Percentiles rank a stretch among this genome's conserved stretches.
Conservation (phyloP, 164 flowering plant species). For the Stephania japonica region DNA sequence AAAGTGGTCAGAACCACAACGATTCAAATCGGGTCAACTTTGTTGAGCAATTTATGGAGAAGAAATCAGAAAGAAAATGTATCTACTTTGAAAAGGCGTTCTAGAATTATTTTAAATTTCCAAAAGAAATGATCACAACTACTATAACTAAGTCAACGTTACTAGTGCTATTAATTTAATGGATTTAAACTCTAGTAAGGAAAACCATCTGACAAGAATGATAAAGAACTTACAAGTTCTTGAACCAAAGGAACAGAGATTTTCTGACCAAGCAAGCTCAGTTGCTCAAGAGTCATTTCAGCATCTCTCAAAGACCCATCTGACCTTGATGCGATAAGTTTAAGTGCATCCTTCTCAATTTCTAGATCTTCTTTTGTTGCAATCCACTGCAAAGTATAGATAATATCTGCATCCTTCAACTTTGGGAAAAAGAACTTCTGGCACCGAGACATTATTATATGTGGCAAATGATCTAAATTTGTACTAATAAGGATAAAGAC, state of each 20-base stretch:
- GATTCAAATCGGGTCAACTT: neutral
- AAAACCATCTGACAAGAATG: neutral
- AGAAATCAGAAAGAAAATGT: neutral
- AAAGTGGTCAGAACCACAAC: neutral
- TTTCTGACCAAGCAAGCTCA: constrained; percentile 90
- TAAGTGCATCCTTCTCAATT: constrained; percentile 84
- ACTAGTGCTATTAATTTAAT: neutral
- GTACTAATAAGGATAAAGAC: constrained; percentile 84
- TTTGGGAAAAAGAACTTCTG: constrained; percentile 97
- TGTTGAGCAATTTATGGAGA: neutral
- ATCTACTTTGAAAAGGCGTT: neutral
- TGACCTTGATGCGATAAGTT: constrained; percentile 88
- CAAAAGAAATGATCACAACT: neutral
- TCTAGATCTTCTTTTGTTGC: constrained; percentile 77
- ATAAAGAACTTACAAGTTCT: constrained; percentile 65
- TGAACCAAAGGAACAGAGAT: constrained; percentile 83
- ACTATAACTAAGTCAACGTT: neutral
- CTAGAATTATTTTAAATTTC: neutral
- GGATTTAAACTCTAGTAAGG: neutral
- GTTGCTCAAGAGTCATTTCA: constrained; percentile 97
- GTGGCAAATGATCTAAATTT: constrained; percentile 85
- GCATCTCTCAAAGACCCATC: constrained; percentile 99
- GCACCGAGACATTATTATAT: constrained; percentile 84
- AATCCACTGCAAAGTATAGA: constrained; percentile 76
- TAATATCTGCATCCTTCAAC: constrained; percentile 88